Evolutionary conservation across 1,284 basidiomycete genomes (phyloP).

Genomic region (Clitocybe nebularis): DNA sequence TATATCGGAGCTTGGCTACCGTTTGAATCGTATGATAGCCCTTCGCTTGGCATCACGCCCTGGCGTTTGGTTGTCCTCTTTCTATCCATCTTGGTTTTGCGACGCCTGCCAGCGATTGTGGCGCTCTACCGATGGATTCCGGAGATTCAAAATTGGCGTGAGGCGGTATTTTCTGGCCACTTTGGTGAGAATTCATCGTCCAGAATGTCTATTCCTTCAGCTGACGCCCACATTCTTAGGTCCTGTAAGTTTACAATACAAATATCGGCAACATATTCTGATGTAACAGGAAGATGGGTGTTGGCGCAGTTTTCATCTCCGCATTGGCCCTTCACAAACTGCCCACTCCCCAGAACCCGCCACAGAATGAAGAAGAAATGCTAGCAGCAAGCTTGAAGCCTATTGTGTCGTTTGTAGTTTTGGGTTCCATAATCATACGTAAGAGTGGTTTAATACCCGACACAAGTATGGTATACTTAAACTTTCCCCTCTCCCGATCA

Average conservation of each 20-base stretch:
- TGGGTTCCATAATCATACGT: slow-evolving; percentile 82
- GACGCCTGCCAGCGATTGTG: slow-evolving; percentile 78
- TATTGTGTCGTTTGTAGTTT: slow-evolving; percentile 80
- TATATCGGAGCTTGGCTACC: slow-evolving; percentile 92
- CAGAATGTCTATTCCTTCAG: too few relatives aligned
- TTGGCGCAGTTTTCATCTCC: slow-evolving; percentile 83
- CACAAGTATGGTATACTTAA: not conserved
- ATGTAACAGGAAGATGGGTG: slow-evolving; percentile 55
- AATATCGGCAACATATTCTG: not conserved
- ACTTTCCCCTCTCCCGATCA: not conserved
- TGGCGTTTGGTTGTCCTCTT: slow-evolving; percentile 73
- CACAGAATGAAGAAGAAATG: slow-evolving; percentile 63
- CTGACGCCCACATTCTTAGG: too few relatives aligned
- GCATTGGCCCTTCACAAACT: slow-evolving; percentile 71
- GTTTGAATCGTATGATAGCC: slow-evolving; percentile 64
- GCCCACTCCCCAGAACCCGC: slow-evolving; percentile 54
- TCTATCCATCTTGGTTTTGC: slow-evolving; percentile 62
- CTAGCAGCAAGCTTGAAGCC: slow-evolving; percentile 72
- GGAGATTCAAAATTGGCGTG: slow-evolving; percentile 75
- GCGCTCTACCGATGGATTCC: slow-evolving; percentile 82
- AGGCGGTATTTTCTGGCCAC: slow-evolving; percentile 84
- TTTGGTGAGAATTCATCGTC: slow-evolving; percentile 69
- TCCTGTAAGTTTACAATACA: slow-evolving; percentile 39
- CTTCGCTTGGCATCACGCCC: slow-evolving; percentile 62
- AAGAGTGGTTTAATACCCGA: slow-evolving; percentile 21